Evolutionary conservation across 805 yeast species (phyloP), one percentile per base, ranked within the genome.

Genomic region (Candida morakotiae): DNA sequence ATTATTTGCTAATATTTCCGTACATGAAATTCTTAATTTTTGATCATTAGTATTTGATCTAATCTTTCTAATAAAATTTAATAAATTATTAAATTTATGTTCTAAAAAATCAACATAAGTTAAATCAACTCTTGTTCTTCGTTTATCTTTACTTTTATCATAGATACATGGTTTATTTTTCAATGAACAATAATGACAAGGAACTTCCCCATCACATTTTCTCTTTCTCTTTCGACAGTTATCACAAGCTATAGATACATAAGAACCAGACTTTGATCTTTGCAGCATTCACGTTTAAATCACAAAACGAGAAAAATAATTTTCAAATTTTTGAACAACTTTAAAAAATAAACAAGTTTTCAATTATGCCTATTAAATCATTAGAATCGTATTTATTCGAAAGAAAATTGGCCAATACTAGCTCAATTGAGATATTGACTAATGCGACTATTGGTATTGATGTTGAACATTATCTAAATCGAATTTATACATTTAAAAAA

Each of bases 391-490:
- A 71, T 53, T 66, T 83, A 30, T 77, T 78, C 48, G 95, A 87
- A 46, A 73, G 82, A 42, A 75, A 80, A 41, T 60, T 83, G 31
- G 80, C 79, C 33, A 68, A 72, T 34, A 67, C 79, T 14, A 62
- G 75, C 44, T 80, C 91, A 10, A 66, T 87, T 48, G 83, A 82
- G 25, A 62, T 77, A 3, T 64, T 87, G 40, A 75, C 69, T 39
- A 79, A 80, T 50, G 74, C 89, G 19, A 75, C 81, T 11, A 63
- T 87, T 35, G 96, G 95, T 39, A 83, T 87, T 31, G 96, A 88
- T 55, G 93, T 81, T 10, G 84, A 78, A 46, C 88, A 87, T 53
- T 88, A 87, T 51, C 58, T 87, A 26, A 67, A 83, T 18, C 62
- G 86, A 37, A 67, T 83, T 29, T 59, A 83, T 42, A 67, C 81